phyloP scores from a whole-genome alignment of 768 basidiomycete species.

The Lactarius quietus region DNA sequence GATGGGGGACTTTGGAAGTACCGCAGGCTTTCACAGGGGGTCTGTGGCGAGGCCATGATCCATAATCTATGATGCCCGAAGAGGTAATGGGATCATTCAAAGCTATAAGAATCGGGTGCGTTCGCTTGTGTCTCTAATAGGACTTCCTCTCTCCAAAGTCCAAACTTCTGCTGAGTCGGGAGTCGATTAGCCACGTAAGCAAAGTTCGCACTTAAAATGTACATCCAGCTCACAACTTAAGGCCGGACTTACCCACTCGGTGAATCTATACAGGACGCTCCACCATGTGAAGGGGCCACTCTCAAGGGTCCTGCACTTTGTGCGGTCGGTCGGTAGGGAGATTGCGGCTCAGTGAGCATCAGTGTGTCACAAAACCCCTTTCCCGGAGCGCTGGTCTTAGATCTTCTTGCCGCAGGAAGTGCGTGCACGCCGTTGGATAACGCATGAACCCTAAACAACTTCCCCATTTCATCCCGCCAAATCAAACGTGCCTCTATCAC shows the following conservation, averaged over 20 bases:
- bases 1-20: too few relatives aligned
- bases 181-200: neutral
- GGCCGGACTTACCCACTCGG: neutral
- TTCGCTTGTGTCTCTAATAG: slow-evolving; percentile 1
- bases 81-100: neutral
- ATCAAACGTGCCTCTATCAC: slow-evolving; percentile 17
- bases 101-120: neutral
- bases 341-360: slow-evolving; percentile 3
- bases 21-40: neutral
- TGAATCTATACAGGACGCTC: neutral
- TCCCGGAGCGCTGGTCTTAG: slow-evolving; percentile 13
- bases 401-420: neutral
- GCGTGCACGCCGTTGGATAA: slow-evolving; percentile 10
- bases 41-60: neutral
- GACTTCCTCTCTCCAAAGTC: neutral
- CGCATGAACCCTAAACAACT: slow-evolving; percentile 12
- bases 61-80: neutral
- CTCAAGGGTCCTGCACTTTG: neutral
- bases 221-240: neutral
- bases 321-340: neutral
- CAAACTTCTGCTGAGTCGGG: neutral
- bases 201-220: slow-evolving; percentile 3
- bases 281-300: neutral
- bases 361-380: neutral
- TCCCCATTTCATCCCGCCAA: slow-evolving; percentile 13